A percentile compares a stretch with the other conserved stretches of the same genome.
Conservation (phyloP, 225 moss, liverwort and hornwort species). For the Bryoerythrophyllum caledonicum region DNA sequence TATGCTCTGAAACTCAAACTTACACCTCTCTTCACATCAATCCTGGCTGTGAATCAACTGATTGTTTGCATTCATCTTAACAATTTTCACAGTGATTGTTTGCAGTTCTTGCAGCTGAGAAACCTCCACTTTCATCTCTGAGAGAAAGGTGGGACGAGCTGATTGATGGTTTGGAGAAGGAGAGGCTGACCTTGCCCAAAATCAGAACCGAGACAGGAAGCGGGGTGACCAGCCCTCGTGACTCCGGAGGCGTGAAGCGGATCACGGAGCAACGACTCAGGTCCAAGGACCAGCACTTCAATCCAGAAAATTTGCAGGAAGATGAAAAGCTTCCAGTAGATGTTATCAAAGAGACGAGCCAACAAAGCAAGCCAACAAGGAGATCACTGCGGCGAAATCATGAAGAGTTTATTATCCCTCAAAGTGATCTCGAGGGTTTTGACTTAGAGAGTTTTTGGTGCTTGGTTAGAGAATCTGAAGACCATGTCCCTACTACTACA, state of each 20-base stretch:
- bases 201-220: constrained; percentile 17
- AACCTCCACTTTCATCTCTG: background rate
- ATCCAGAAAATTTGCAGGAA: background rate
- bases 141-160: constrained; percentile 28
- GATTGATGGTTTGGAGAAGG: constrained; percentile 30
- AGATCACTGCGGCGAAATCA: background rate
- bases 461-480: background rate
- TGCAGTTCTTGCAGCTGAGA: constrained; percentile 18
- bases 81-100: no score
- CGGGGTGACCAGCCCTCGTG: constrained; percentile 22
- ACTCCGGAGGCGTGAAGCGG: constrained; percentile 30
- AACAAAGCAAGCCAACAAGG: no score
- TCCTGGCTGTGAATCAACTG: background rate
- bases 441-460: constrained; percentile 10
- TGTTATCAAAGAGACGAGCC: no score
- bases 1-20: no score
- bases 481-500: background rate
- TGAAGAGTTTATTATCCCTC: background rate
- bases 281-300: constrained; percentile 7
- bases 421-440: background rate
- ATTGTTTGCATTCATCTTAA: background rate
- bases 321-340: no score
- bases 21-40: no score
- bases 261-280: constrained; percentile 12
- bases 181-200: constrained; percentile 18